phyloP scores from a whole-genome alignment of 2,329 filamentous ascomycete species.

The Talaromyces sp. region DNA sequence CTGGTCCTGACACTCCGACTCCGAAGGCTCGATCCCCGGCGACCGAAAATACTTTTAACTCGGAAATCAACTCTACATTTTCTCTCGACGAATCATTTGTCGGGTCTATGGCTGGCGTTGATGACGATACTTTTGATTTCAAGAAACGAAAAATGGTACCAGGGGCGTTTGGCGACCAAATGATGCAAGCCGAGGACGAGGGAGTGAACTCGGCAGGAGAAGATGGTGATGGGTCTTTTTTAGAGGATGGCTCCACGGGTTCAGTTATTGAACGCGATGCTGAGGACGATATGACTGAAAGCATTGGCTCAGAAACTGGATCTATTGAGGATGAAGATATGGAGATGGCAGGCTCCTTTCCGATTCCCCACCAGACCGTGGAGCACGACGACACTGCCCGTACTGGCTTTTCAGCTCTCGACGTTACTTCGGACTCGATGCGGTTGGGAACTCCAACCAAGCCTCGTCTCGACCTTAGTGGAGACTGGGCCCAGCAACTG shows the following conservation, averaged over 20 bases:
- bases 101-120: conserved; percentile 34
- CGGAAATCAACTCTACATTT: conserved; percentile 35
- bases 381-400: conserved; percentile 60
- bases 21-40: conserved; percentile 32
- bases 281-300: conserved; percentile 52
- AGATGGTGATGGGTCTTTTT: conserved; percentile 70
- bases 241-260: conserved; percentile 86
- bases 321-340: conserved; percentile 68
- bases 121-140: conserved; percentile 58
- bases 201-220: conserved; percentile 20
- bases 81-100: conserved; percentile 39
- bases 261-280: conserved; percentile 61
- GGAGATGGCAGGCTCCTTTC: conserved; percentile 76
- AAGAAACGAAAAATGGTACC: conserved; percentile 58
- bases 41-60: conserved; percentile 27
- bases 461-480: conserved; percentile 55
- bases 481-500: conserved; percentile 91
- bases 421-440: conserved; percentile 33
- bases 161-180: conserved; percentile 70
- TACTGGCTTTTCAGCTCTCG: conserved; percentile 45
- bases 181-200: conserved; percentile 49
- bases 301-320: conserved; percentile 59
- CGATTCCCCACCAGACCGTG: conserved; percentile 69
- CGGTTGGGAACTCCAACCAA: conserved; percentile 50
- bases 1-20: conserved; percentile 47